These are phyloP conservation scores for Phialophora macrospora DNA, from an alignment of 2,329 filamentous ascomycete genomes.

Conservation along the genomic window DNA sequence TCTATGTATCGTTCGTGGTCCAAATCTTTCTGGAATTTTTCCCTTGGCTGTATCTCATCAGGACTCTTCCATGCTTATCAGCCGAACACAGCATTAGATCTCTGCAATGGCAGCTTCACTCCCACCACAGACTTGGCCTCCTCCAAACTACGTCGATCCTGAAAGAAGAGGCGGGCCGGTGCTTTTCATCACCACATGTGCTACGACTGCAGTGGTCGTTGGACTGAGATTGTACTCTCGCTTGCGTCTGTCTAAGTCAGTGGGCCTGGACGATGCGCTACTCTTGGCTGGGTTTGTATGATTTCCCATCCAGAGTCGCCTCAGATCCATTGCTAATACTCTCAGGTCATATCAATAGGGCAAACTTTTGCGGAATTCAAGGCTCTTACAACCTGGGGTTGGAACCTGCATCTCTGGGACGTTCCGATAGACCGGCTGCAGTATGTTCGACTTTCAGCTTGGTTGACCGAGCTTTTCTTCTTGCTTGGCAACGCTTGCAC, in stretches of 20 bases:
- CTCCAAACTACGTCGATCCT: constrained; percentile 27
- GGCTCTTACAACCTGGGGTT: constrained; percentile 27
- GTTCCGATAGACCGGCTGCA: constrained; percentile 17
- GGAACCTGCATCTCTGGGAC: constrained; percentile 32
- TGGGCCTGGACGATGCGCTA: constrained; percentile 29
- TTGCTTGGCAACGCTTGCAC: constrained; percentile 27
- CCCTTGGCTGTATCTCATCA: background rate
- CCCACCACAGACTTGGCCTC: constrained; percentile 23
- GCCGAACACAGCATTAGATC: background rate
- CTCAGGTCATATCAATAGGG: constrained; percentile 29
- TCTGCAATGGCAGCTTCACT: constrained; percentile 3
- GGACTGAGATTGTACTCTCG: constrained; percentile 27
- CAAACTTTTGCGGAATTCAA: constrained; percentile 28
- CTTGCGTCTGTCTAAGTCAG: constrained; percentile 11
- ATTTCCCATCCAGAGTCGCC: background rate
- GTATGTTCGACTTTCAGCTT: constrained; percentile 26
- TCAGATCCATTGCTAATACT: background rate
- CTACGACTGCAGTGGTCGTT: constrained; percentile 20
- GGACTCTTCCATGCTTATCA: background rate
- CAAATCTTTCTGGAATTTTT: background rate
- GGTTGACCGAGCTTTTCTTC: constrained; percentile 33
- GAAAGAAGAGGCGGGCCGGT: constrained; percentile 19
- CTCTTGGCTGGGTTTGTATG: constrained; percentile 28
- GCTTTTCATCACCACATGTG: constrained; percentile 23
- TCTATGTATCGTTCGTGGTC: background rate